Evolutionary conservation across 2,329 filamentous ascomycete genomes (phyloP).

Genomic region (Helminthosporium solani): DNA sequence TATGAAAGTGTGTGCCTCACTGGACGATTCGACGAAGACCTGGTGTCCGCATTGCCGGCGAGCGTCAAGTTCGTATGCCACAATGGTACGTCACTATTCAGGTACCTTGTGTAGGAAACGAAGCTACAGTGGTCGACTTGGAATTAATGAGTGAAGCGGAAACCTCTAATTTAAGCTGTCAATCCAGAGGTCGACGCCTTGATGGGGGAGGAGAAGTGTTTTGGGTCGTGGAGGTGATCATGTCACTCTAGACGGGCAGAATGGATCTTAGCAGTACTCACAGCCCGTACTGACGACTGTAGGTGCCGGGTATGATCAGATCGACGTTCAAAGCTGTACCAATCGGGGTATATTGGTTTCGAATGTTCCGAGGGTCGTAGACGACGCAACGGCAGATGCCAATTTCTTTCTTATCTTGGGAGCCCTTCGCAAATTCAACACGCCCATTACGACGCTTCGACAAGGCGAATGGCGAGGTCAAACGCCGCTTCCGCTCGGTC

Average conservation of each 20-base stretch:
- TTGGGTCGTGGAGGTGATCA: neutral
- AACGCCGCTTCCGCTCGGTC: slow-evolving; percentile 59
- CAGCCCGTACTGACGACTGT: slow-evolving; percentile 5
- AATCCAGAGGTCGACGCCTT: too few species aligned
- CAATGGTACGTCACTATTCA: slow-evolving; percentile 42
- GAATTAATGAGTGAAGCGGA: too few species aligned
- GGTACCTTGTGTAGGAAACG: neutral
- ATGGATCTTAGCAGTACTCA: neutral
- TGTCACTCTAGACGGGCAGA: neutral
- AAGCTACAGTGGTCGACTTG: too few species aligned
- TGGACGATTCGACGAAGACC: slow-evolving; percentile 68
- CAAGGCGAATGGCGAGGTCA: slow-evolving; percentile 67
- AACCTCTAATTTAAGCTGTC: too few species aligned
- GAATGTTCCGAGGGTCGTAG: slow-evolving; percentile 77
- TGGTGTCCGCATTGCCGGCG: slow-evolving; percentile 55
- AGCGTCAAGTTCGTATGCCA: slow-evolving; percentile 45
- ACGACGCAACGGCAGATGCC: slow-evolving; percentile 80
- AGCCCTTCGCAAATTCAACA: slow-evolving; percentile 71
- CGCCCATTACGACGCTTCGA: slow-evolving; percentile 65
- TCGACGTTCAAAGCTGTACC: slow-evolving; percentile 72
- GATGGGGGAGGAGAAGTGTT: neutral
- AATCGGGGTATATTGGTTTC: slow-evolving; percentile 67
- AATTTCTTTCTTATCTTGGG: slow-evolving; percentile 81
- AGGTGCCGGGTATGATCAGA: slow-evolving; percentile 84
- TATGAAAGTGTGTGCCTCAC: slow-evolving; percentile 65